Evolutionary conservation across 352 stramenopile species (phyloP).

Genomic region (Phytophthora agathidicida): DNA sequence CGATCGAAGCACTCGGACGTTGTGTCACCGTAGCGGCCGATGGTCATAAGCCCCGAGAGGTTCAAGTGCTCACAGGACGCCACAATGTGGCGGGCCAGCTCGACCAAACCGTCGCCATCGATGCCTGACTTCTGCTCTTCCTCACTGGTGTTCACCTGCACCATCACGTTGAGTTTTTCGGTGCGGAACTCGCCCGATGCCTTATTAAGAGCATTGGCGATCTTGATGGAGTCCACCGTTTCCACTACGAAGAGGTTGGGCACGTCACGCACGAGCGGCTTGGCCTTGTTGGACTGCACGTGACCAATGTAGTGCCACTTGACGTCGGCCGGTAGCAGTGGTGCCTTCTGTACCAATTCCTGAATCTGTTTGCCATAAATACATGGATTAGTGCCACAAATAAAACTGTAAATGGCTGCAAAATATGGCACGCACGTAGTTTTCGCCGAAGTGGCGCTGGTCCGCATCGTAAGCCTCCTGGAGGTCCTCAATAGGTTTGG

Average conservation of each 20-base stretch:
- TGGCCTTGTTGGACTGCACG: conserved; percentile 99
- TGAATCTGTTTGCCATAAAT: conserved; percentile 79
- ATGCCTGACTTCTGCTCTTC: conserved; percentile 98
- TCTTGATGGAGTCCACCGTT: conserved; percentile 96
- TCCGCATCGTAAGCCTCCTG: conserved; percentile 90
- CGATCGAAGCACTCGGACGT: conserved; percentile 92
- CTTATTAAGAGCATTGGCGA: conserved; percentile 96
- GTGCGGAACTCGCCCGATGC: conserved; percentile 70
- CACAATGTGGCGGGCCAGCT: conserved; percentile 89
- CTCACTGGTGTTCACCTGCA: conserved; percentile 98
- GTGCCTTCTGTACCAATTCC: conserved; percentile 96
- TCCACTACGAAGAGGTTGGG: conserved; percentile 96
- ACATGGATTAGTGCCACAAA: conserved; percentile 13
- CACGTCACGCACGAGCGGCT: conserved; percentile 90
- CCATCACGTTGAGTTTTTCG: conserved; percentile 92
- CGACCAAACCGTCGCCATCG: conserved; percentile 71
- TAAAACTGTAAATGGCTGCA: conserved; percentile 2
- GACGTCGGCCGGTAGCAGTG: conserved; percentile 87
- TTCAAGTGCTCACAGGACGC: conserved; percentile 91
- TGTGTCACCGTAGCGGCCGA: conserved; percentile 95
- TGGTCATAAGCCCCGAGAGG: conserved; percentile 99
- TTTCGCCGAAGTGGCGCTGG: conserved; percentile 97
- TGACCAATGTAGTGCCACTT: conserved; percentile 99
- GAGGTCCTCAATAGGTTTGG: conserved; percentile 91
- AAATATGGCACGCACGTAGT: conserved; percentile 89